Percentiles rank a stretch among this genome's conserved stretches.
These are phyloP conservation scores for Kodamaea arcana DNA, from an alignment of 1,139 yeast species.

Conservation along the genomic window DNA sequence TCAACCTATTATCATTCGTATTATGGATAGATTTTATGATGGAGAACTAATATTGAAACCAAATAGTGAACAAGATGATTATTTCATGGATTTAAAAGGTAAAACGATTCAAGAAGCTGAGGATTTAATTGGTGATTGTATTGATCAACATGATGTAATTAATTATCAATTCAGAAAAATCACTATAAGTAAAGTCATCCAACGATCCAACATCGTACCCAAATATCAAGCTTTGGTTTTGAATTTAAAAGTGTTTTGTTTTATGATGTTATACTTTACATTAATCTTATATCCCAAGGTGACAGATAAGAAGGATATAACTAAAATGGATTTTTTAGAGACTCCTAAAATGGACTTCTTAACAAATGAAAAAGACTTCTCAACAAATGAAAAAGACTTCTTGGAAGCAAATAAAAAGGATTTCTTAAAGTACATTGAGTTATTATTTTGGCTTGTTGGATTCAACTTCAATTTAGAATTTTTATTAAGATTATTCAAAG, in stretches of 20 bases:
- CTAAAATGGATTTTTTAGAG: too few species aligned
- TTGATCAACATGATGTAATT: constrained; percentile 21
- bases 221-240: constrained; percentile 42
- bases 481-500: constrained; percentile 36
- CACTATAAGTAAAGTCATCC: constrained; percentile 27
- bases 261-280: constrained; percentile 30
- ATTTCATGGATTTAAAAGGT: constrained; percentile 1
- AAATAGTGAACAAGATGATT: constrained; percentile 11
- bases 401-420: constrained; percentile 2
- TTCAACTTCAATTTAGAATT: constrained; percentile 37
- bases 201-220: constrained; percentile 36
- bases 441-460: constrained; percentile 33
- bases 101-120: constrained; percentile 4
- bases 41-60: constrained; percentile 41
- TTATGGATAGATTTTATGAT: constrained; percentile 51
- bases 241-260: constrained; percentile 31
- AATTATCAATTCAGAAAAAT: constrained; percentile 35
- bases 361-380: too few species aligned
- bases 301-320: constrained; percentile 2
- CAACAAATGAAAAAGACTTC: constrained; percentile 26
- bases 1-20: constrained; percentile 51
- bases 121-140: constrained; percentile 7
- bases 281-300: constrained; percentile 22
- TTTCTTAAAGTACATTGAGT: constrained; percentile 14
- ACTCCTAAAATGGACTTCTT: too few species aligned